phyloP scores from a whole-genome alignment of 805 yeast genomes.

The Candida germanica region DNA sequence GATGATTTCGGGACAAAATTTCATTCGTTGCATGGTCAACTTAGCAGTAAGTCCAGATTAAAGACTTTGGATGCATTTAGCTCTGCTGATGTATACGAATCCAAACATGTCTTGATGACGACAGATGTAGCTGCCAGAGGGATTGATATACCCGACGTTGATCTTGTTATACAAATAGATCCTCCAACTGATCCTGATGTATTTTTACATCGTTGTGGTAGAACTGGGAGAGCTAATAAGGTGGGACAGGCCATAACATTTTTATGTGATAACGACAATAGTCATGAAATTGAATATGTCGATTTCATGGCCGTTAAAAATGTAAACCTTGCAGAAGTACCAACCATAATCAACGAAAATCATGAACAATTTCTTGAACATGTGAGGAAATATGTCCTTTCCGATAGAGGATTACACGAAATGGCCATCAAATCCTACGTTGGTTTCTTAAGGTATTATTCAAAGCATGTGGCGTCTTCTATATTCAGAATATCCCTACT shows the following conservation, averaged over 20 bases:
- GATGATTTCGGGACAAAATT: slow-evolving; percentile 38
- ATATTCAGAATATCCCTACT: slow-evolving; percentile 73
- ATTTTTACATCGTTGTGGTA: slow-evolving; percentile 90
- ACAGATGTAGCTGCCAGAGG: slow-evolving; percentile 99
- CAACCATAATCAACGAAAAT: slow-evolving; percentile 18
- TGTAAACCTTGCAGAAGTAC: slow-evolving; percentile 47
- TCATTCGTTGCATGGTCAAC: slow-evolving; percentile 85
- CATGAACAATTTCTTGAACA: slow-evolving; percentile 25
- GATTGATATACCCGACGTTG: slow-evolving; percentile 92
- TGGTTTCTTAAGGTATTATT: slow-evolving; percentile 76
- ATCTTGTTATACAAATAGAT: slow-evolving; percentile 87
- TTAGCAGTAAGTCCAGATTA: slow-evolving; percentile 74
- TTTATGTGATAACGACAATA: slow-evolving; percentile 51
- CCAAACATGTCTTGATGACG: slow-evolving; percentile 69
- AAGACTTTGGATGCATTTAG: slow-evolving; percentile 67
- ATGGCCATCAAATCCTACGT: slow-evolving; percentile 76
- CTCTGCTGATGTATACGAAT: slow-evolving; percentile 34
- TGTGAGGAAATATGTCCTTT: slow-evolving; percentile 53
- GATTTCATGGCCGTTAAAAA: slow-evolving; percentile 73
- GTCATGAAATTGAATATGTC: slow-evolving; percentile 77
- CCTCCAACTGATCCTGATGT: slow-evolving; percentile 93
- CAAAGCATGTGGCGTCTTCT: slow-evolving; percentile 84
- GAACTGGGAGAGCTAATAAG: slow-evolving; percentile 91
- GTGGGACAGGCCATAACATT: slow-evolving; percentile 77
- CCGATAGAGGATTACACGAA: slow-evolving; percentile 81